Base-by-base conservation (phyloP, 768 basidiomycete species). In the Pleurotus sapidus region DNA sequence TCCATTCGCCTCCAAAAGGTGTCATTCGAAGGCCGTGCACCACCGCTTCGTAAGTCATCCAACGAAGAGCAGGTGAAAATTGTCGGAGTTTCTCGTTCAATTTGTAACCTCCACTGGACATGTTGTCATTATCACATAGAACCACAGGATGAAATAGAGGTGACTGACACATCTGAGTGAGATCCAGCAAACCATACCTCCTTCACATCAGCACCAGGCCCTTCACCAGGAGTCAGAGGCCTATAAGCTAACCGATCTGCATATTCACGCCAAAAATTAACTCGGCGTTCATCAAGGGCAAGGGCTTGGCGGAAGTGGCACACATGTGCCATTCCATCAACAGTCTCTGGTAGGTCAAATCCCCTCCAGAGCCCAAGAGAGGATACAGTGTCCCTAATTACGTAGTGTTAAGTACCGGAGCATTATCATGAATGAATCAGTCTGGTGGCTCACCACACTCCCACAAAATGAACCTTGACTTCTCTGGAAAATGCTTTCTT, bases 211-310 rank as follows among this genome's bases (percentile, higher is more conserved):
- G 51, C 18, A 5, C 14, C 5, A 8, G n/a, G 45, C 23, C 40
- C 30, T 14, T 11, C 9, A 5, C 17, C 38, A 27, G 27, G 27
- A 27, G 27, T 7, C 27, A 27, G 27, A 27, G 27, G 27, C 27
- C 27, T 27, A 7, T 27, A 27, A 27, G 27, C 27, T 27, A 27
- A 27, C 37, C 47, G 53, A n/a, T 55, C 30, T 4, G 48, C 74
- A 46, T 73, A 77, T 54, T 79, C 77, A 0, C 78, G 79, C 3
- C 75, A 58, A 58, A 78, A 80, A 49, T 77, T 81, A 46, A 79
- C 77, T 3, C 80, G 72, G 30, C 72, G 65, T 45, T 80, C 80
- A 57, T 80, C 79, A 20, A 80, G 65, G 0, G 80, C 79, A 2
- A 80, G 64, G 1, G 77, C 79, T 60, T 80, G 79, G 4, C 78